Percentiles rank a stretch among this genome's conserved stretches.
Evolutionary conservation across 345 rosid species (phyloP).

Genomic region (Corchorus olitorius): DNA sequence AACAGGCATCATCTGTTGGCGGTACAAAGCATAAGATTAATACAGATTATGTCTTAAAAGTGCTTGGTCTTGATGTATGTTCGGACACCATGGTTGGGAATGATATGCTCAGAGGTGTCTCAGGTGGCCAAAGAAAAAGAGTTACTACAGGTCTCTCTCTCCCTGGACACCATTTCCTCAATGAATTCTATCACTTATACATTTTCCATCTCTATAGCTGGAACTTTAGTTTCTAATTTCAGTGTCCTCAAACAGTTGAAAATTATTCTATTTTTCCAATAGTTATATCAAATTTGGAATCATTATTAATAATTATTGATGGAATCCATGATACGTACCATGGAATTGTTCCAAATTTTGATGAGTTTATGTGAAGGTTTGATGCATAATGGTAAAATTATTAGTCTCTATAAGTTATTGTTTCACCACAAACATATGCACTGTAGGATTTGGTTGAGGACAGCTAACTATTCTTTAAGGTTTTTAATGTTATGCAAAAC

Average conservation of each 20-base stretch:
- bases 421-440: neutral
- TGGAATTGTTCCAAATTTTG: neutral
- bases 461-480: neutral
- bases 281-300: neutral
- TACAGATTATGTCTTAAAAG: conserved; percentile 79
- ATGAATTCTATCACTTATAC: neutral
- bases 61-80: conserved; percentile 91
- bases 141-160: conserved; percentile 80
- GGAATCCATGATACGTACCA: neutral
- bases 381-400: neutral
- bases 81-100: conserved; percentile 86
- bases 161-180: neutral
- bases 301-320: neutral
- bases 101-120: conserved; percentile 95
- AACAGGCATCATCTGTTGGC: conserved; percentile 79
- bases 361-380: neutral
- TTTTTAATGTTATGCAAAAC: neutral
- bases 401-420: neutral
- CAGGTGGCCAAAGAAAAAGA: conserved; percentile 94
- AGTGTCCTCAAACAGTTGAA: neutral
- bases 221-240: neutral
- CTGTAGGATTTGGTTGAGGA: neutral
- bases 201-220: neutral
- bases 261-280: neutral
- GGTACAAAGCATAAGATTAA: conserved; percentile 77